A percentile compares a stretch with the other conserved stretches of the same genome.
phyloP scores from a whole-genome alignment of 2,329 filamentous ascomycete species.

The Albophoma yamanashiensis region DNA sequence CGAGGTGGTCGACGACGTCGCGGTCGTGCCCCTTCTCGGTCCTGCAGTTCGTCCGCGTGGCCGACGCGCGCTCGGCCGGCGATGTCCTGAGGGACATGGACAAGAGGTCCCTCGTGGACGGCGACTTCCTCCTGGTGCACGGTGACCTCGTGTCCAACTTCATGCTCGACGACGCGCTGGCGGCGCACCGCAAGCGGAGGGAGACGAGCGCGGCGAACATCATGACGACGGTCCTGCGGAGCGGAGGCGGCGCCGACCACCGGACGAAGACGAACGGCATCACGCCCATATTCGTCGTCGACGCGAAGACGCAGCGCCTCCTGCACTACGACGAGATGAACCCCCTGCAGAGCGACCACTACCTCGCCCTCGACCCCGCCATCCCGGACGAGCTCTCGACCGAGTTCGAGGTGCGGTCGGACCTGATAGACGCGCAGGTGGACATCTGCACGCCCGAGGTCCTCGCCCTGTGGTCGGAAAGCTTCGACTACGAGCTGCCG shows the following conservation, averaged over 20 bases:
- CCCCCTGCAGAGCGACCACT: constrained; percentile 52
- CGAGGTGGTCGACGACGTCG: constrained; percentile 55
- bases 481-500: constrained; percentile 90
- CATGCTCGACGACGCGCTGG: constrained; percentile 67
- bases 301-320: constrained; percentile 68
- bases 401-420: constrained; percentile 74
- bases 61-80: constrained; percentile 74
- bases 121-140: constrained; percentile 88
- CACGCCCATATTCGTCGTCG: constrained; percentile 77
- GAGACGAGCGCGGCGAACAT: constrained; percentile 85
- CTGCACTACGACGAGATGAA: constrained; percentile 91
- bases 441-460: constrained; percentile 98
- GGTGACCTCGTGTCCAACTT: constrained; percentile 89
- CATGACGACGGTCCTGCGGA: constrained; percentile 89
- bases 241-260: constrained; percentile 59
- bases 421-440: constrained; percentile 88
- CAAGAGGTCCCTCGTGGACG: constrained; percentile 69
- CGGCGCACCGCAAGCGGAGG: constrained; percentile 69
- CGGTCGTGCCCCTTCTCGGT: constrained; percentile 58
- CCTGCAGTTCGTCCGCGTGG: constrained; percentile 75
- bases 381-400: constrained; percentile 58
- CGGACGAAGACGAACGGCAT: constrained; percentile 66
- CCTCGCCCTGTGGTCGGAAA: constrained; percentile 89
- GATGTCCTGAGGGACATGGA: constrained; percentile 94
- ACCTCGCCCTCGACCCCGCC: constrained; percentile 65